phyloP scores from a whole-genome alignment of 352 stramenopile species.

The Globisporangium sylvaticum region DNA sequence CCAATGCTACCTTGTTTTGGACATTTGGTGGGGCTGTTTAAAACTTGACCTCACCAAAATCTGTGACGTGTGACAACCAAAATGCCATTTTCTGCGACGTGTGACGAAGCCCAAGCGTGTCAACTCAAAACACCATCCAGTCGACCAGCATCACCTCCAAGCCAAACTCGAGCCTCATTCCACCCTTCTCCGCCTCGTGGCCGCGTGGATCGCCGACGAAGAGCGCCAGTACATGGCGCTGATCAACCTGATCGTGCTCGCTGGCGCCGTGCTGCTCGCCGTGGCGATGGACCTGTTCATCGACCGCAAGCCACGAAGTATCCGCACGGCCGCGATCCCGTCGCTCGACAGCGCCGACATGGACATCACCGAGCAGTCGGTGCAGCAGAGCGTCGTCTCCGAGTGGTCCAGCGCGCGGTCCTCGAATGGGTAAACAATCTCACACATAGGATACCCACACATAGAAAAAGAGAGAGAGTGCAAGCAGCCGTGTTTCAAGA shows the following conservation, averaged over 20 bases:
- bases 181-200: conserved; percentile 10
- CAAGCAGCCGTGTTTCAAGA: background rate
- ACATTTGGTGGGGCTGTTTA: background rate
- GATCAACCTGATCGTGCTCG: conserved; percentile 25
- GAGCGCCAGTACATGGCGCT: conserved; percentile 24
- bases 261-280: conserved; percentile 21
- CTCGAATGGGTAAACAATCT: conserved; percentile 8
- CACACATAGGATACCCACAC: background rate
- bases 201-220: conserved; percentile 25
- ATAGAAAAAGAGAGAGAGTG: background rate
- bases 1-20: background rate
- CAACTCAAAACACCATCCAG: too few relatives aligned
- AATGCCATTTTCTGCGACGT: background rate
- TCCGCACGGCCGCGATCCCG: conserved; percentile 10
- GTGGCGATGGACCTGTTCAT: conserved; percentile 29
- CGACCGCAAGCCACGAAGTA: conserved; percentile 20
- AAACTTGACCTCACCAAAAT: background rate
- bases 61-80: background rate
- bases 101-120: background rate
- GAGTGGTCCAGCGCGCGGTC: conserved; percentile 13
- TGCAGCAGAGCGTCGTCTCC: conserved; percentile 1
- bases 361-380: conserved; percentile 16
- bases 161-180: too few relatives aligned
- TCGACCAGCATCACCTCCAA: too few relatives aligned
- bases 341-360: conserved; percentile 28